Evolutionary conservation across 2,329 filamentous ascomycete species (phyloP).

Genomic region (Hirsutella rhossiliensis): DNA sequence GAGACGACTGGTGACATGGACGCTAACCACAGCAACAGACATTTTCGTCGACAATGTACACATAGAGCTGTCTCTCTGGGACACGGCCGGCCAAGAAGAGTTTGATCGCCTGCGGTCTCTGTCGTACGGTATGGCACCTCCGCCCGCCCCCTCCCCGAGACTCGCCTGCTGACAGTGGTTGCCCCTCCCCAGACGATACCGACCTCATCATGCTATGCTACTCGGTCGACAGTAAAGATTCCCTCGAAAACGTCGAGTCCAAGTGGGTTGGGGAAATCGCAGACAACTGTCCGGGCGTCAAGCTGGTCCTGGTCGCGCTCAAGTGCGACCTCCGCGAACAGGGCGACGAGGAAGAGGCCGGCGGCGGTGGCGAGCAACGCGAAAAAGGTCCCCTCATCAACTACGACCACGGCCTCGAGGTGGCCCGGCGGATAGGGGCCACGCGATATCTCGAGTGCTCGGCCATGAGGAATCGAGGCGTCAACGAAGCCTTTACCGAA

Average conservation of each 20-base stretch:
- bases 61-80: conserved; percentile 96
- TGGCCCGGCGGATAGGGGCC: conserved; percentile 83
- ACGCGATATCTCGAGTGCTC: conserved; percentile 96
- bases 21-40: conserved; percentile 39
- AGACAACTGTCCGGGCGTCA: conserved; percentile 92
- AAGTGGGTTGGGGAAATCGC: conserved; percentile 98
- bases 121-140: conserved; percentile 59
- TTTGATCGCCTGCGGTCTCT: conserved; percentile 92
- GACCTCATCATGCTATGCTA: conserved; percentile 99
- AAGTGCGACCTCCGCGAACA: conserved; percentile 93
- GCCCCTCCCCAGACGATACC: conserved; percentile 67
- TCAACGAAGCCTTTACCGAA: conserved; percentile 98
- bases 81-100: conserved; percentile 97
- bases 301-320: conserved; percentile 86
- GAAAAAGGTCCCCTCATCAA: conserved; percentile 67
- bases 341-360: conserved; percentile 60
- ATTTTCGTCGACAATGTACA: conserved; percentile 97
- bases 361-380: conserved; percentile 31
- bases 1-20: not conserved
- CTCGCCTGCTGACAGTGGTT: not conserved
- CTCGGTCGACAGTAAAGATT: conserved; percentile 90
- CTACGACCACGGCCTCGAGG: conserved; percentile 84
- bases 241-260: conserved; percentile 93
- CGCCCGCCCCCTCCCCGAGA: not conserved
- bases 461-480: conserved; percentile 93